Base-by-base conservation (phyloP, 1,139 yeast genomes). In the Candida tunisiensis region DNA sequence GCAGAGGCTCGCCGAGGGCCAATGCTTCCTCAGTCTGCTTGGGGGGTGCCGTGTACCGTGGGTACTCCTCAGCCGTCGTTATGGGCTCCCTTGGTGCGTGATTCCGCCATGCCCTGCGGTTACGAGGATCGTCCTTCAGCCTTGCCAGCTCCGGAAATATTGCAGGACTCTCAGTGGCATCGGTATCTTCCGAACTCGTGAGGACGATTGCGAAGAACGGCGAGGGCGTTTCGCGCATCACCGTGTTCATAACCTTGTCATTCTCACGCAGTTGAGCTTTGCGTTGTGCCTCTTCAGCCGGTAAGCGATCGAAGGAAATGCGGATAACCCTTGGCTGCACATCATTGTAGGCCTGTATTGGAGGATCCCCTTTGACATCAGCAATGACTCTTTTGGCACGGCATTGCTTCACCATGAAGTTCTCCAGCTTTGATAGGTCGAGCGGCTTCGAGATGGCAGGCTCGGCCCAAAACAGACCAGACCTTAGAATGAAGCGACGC, bases 401-500 rank as follows among this genome's bases (percentile, higher is more conserved):
- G 41, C 79, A 71, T 15, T 62, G 62, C 18, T 48, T 48, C 24
- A 56, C 47, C 21, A 67, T 49, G 28, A 56, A 55, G 18, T 52
- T 47, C 29, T 60, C 65, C 22, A 74, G 30, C 28, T 46, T 53
- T n/a, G 62, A 57, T 29, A 68, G 47, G 41, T 72, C 70, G 7
- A 74, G 28, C 1, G 61, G 40, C 37, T 50, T 31, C 8, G 53
- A 47, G 3, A 70, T 55, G 39, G 73, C 55, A 2, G 85, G 77
- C 33, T 73, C 50, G 0, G 74, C 66, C 6, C 74, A 58, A 15
- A 74, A 55, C 0, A 85, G 71, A 3, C 85, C 75, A 8, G 82
- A 59, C 45, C 65, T 55, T 16, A 61, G 51, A 34, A 74, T 43
- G 43, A 72, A 69, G 28, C 63, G 60, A 28, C 74, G 54, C 15